These are phyloP conservation scores for Balakata baccata DNA, from an alignment of 345 rosid species.

Conservation along the genomic window DNA sequence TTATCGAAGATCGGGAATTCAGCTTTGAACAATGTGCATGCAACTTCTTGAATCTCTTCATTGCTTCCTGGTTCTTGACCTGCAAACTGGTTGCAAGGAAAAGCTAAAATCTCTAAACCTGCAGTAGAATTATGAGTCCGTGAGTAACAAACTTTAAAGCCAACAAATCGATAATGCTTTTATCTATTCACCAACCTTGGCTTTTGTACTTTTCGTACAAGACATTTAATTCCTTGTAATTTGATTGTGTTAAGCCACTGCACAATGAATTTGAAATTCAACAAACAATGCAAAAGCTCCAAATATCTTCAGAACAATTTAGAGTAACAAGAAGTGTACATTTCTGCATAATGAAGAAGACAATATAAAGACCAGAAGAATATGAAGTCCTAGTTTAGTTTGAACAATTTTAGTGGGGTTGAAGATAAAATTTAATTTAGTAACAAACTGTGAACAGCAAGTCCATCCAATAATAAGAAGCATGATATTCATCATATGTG, in stretches of 20 bases:
- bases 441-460: background rate
- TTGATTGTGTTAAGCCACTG: constrained; percentile 81
- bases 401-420: background rate
- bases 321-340: too few species aligned
- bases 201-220: constrained; percentile 71
- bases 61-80: constrained; percentile 94
- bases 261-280: constrained; percentile 20
- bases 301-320: background rate
- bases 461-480: background rate
- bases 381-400: background rate
- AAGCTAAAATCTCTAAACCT: constrained; percentile 89
- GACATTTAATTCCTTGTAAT: constrained; percentile 84
- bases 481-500: background rate
- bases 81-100: constrained; percentile 91
- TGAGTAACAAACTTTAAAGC: constrained; percentile 4
- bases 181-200: constrained; percentile 45
- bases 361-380: too few species aligned
- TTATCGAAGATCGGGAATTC: constrained; percentile 91
- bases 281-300: background rate
- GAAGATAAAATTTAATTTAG: background rate
- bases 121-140: constrained; percentile 10
- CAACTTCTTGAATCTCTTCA: constrained; percentile 76
- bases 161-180: background rate
- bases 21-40: constrained; percentile 79
- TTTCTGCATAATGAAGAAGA: background rate